A percentile compares a stretch with the other conserved stretches of the same genome.
These are phyloP conservation scores for Penicillium riverlandense DNA, from an alignment of 495 filamentous ascomycete species.

Conservation along the genomic window DNA sequence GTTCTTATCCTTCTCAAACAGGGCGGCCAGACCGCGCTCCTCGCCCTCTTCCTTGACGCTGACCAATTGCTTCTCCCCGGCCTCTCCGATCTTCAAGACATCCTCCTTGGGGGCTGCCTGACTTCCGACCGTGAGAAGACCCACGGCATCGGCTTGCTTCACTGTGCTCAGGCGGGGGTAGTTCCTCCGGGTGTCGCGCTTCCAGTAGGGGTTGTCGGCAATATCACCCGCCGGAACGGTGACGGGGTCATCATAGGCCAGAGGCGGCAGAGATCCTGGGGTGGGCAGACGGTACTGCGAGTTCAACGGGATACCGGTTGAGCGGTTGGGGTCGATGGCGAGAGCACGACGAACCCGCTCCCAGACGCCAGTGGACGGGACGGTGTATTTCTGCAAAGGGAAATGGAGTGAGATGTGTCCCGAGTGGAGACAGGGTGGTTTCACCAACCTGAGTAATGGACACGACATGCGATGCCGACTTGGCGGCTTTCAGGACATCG, in stretches of 20 bases:
- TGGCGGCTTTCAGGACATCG: constrained; percentile 34
- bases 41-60: constrained; percentile 72
- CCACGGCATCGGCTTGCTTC: constrained; percentile 77
- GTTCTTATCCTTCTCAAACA: constrained; percentile 63
- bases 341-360: constrained; percentile 70
- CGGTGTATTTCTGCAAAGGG: constrained; percentile 82
- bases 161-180: constrained; percentile 82
- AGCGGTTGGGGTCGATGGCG: constrained; percentile 82
- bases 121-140: constrained; percentile 78
- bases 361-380: constrained; percentile 88
- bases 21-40: constrained; percentile 59
- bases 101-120: constrained; percentile 73
- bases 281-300: constrained; percentile 84
- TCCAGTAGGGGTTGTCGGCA: constrained; percentile 98
- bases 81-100: constrained; percentile 69
- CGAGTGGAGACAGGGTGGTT: background rate
- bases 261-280: constrained; percentile 71
- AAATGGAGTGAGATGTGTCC: background rate
- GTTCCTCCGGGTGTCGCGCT: constrained; percentile 76
- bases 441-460: constrained; percentile 27
- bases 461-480: constrained; percentile 33
- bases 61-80: constrained; percentile 71
- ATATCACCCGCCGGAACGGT: constrained; percentile 90
- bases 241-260: constrained; percentile 79
- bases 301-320: constrained; percentile 86